Evolutionary conservation across 345 rosid genomes (phyloP).

Genomic region (Euphorbia pulcherrima): DNA sequence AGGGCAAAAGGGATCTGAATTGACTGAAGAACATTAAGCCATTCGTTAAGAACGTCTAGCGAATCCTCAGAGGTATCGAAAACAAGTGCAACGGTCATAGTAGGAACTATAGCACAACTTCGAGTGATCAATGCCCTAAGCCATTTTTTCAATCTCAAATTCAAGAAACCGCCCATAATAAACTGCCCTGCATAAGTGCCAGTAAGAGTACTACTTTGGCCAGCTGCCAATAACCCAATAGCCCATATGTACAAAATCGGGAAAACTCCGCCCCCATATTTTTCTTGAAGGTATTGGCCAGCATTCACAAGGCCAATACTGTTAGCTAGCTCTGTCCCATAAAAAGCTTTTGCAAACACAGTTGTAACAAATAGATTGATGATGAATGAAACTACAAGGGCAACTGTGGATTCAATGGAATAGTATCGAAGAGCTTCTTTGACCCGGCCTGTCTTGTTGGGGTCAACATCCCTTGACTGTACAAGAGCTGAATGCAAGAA

Average conservation of each 20-base stretch:
- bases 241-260: constrained; percentile 92
- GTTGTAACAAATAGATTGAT: constrained; percentile 87
- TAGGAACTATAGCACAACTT: constrained; percentile 79
- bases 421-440: constrained; percentile 88
- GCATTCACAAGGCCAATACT: constrained; percentile 80
- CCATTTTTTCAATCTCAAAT: constrained; percentile 89
- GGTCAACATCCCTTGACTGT: constrained; percentile 77
- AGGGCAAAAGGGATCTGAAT: constrained; percentile 90
- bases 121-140: constrained; percentile 83
- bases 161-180: constrained; percentile 93
- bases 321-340: constrained; percentile 65
- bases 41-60: constrained; percentile 70
- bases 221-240: constrained; percentile 86
- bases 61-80: constrained; percentile 68
- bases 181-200: constrained; percentile 94
- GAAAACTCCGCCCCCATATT: constrained; percentile 79
- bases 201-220: constrained; percentile 91
- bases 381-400: constrained; percentile 68
- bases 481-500: constrained; percentile 95
- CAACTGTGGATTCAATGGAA: constrained; percentile 69
- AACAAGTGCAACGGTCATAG: constrained; percentile 71
- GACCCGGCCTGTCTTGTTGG: constrained; percentile 55
- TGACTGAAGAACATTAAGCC: constrained; percentile 89
- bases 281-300: constrained; percentile 82
- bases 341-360: constrained; percentile 86